Evolutionary conservation across 108 stramenopile genomes (phyloP).

Genomic region (Licmophora abbreviata): DNA sequence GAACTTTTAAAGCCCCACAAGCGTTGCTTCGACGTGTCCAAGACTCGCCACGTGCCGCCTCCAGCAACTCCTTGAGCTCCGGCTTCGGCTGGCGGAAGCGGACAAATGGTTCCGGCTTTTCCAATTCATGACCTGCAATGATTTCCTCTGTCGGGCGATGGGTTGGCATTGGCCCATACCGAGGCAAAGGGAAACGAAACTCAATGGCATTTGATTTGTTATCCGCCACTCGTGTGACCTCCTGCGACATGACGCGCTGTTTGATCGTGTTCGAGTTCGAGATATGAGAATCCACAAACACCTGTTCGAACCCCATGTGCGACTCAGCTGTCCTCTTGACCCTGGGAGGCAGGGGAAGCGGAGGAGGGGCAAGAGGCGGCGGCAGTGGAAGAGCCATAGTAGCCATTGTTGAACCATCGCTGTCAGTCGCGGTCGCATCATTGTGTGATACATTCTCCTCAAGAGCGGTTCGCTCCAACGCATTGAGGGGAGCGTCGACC

Average conservation of each 20-base stretch:
- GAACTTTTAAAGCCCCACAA: conserved; percentile 72
- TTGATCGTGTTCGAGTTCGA: background rate
- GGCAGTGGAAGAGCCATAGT: too few species aligned
- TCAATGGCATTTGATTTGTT: conserved; percentile 9
- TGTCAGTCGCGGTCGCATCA: too few species aligned
- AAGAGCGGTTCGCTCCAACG: too few species aligned
- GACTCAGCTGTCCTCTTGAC: background rate
- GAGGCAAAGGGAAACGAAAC: conserved; percentile 66
- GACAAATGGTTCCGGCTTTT: conserved; percentile 7
- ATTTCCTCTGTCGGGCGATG: conserved; percentile 37
- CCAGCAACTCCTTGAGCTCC: conserved; percentile 50
- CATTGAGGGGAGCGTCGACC: too few species aligned
- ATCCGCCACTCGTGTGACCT: background rate
- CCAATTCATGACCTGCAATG: conserved; percentile 19
- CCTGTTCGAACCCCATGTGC: too few species aligned
- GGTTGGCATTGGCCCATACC: conserved; percentile 34
- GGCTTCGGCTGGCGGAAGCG: conserved; percentile 33
- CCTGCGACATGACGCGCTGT: background rate
- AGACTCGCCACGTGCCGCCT: conserved; percentile 36
- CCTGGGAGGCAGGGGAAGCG: background rate
- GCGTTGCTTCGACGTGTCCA: conserved; percentile 63
- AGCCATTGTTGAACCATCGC: too few species aligned
- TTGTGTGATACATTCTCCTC: too few species aligned
- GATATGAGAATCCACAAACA: too few species aligned
- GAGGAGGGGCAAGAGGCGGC: too few species aligned